Percentiles rank a stretch among this genome's conserved stretches.
Conservation (phyloP, 164 flowering plant species). For the Warburgia ugandensis region DNA sequence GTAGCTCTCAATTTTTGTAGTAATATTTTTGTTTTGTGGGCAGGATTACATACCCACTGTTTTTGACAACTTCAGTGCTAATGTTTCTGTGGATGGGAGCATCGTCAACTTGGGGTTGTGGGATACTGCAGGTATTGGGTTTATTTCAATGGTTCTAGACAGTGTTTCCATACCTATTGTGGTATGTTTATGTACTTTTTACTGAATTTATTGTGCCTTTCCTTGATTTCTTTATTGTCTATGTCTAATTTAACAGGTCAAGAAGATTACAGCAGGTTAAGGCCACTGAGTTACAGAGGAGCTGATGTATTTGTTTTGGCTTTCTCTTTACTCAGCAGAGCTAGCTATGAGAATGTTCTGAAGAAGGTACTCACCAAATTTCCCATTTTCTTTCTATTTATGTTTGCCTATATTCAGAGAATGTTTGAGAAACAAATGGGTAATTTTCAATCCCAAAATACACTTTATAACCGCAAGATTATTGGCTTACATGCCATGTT, state of each 20-base stretch:
- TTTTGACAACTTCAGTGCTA: conserved; percentile 96
- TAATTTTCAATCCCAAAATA: too few relatives aligned
- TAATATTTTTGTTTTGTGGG: conserved; percentile 10
- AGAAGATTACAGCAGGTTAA: conserved; percentile 96
- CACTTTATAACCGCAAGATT: too few relatives aligned
- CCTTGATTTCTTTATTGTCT: background rate
- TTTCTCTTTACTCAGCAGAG: conserved; percentile 88
- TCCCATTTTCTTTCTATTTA: background rate
- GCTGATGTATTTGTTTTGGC: conserved; percentile 96
- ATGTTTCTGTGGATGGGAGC: conserved; percentile 94
- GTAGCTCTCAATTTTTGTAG: background rate
- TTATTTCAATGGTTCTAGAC: background rate
- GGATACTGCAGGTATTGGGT: conserved; percentile 89
- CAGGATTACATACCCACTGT: conserved; percentile 98
- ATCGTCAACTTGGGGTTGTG: conserved; percentile 92
- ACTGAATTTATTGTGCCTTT: background rate
- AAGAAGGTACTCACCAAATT: conserved; percentile 60
- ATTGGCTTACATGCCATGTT: too few relatives aligned
- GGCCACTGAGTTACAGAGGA: conserved; percentile 98
- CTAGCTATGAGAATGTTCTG: conserved; percentile 98
- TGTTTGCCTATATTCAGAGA: background rate
- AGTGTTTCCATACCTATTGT: background rate
- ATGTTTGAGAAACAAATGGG: conserved; percentile 17
- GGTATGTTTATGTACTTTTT: background rate
- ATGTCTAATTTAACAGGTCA: conserved; percentile 53